These are phyloP conservation scores for Magnolia officinalis DNA, from an alignment of 164 flowering plant species.

Conservation along the genomic window DNA sequence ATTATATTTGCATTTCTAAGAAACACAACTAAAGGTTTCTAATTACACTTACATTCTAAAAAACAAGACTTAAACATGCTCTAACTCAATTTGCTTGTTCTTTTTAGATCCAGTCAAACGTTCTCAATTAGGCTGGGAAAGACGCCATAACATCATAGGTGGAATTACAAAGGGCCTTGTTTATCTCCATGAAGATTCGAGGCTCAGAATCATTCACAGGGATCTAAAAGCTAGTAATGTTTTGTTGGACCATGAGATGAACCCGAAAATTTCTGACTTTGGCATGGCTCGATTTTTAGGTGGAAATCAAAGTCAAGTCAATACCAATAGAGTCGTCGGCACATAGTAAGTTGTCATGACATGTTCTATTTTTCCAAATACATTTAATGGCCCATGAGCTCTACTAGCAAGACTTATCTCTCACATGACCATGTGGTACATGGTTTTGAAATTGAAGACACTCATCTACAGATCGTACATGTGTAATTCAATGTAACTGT, in stretches of 20 bases:
- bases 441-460: not conserved
- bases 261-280: constrained; percentile 81
- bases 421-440: too few relatives aligned
- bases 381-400: not conserved
- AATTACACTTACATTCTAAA: too few relatives aligned
- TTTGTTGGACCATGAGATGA: constrained; percentile 66
- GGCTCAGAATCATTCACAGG: constrained; percentile 67
- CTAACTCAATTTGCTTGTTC: not conserved
- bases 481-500: too few relatives aligned
- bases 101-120: constrained; percentile 36
- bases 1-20: too few relatives aligned
- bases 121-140: constrained; percentile 52
- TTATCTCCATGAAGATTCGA: constrained; percentile 78
- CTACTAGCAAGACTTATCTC: not conserved
- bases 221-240: constrained; percentile 79
- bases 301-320: constrained; percentile 23
- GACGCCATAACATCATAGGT: constrained; percentile 51
- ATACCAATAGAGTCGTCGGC: constrained; percentile 30
- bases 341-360: constrained; percentile 26
- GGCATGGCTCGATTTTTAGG: constrained; percentile 54
- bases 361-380: not conserved
- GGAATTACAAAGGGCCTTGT: constrained; percentile 78
- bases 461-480: not conserved
- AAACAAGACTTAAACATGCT: too few relatives aligned
- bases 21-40: too few relatives aligned